Percentiles rank a stretch among this genome's conserved stretches.
phyloP scores from a whole-genome alignment of 768 basidiomycete species.

The Psilocybe cyanescens region DNA sequence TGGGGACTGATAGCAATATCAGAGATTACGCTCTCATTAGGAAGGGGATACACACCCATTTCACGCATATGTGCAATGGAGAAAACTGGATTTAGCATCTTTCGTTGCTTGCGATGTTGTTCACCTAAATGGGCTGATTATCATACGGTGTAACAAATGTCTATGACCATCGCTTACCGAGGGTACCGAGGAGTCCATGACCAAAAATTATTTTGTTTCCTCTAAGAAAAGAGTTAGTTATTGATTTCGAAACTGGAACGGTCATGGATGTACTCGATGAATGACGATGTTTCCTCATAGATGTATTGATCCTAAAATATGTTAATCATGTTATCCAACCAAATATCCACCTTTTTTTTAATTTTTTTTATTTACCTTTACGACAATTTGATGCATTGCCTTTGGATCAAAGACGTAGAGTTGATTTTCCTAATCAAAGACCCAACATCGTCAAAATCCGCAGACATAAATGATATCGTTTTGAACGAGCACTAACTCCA shows the following conservation, averaged over 20 bases:
- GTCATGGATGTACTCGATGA: slow-evolving; percentile 23
- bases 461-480: neutral
- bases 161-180: slow-evolving; percentile 18
- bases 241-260: neutral
- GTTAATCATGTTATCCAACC: slow-evolving; percentile 1
- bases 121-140: slow-evolving; percentile 32
- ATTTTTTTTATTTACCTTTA: slow-evolving; percentile 37
- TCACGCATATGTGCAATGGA: slow-evolving; percentile 37
- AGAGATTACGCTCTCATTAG: neutral
- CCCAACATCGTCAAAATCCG: neutral
- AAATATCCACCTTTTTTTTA: neutral
- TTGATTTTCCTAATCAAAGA: slow-evolving; percentile 28
- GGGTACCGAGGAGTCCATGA: slow-evolving; percentile 21
- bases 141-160: neutral
- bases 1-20: slow-evolving; percentile 31
- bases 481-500: slow-evolving; percentile 29
- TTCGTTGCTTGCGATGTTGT: slow-evolving; percentile 42
- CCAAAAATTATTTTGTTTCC: slow-evolving; percentile 26
- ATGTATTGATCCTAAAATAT: slow-evolving; percentile 30
- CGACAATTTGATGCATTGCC: slow-evolving; percentile 47
- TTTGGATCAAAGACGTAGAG: slow-evolving; percentile 49
- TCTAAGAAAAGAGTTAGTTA: neutral
- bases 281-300: slow-evolving; percentile 28
- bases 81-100: slow-evolving; percentile 43
- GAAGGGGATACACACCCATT: slow-evolving; percentile 30